Evolutionary conservation across 2,329 filamentous ascomycete genomes (phyloP).

Genomic region (Aspergillus pseudoterreus): DNA sequence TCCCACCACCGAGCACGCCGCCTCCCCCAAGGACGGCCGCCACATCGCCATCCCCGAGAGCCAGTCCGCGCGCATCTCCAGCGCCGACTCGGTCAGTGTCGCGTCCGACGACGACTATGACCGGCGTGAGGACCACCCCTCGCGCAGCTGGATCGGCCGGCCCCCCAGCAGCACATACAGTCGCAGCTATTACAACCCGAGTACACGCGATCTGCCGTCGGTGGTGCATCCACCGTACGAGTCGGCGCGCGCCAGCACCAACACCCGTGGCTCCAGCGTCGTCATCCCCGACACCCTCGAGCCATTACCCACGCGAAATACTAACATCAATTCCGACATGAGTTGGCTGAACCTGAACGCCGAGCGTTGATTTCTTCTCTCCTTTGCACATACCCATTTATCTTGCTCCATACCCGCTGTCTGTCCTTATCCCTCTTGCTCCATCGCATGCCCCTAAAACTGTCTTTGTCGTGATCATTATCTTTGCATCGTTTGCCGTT

Average conservation of each 20-base stretch:
- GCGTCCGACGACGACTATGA: conserved; percentile 33
- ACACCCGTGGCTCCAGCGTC: conserved; percentile 29
- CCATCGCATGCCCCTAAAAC: conserved; percentile 5
- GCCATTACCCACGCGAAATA: conserved; percentile 15
- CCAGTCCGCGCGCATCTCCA: conserved; percentile 43
- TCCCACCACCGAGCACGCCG: conserved; percentile 38
- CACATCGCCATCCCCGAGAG: conserved; percentile 36
- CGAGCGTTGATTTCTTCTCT: conserved; percentile 16
- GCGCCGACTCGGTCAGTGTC: conserved; percentile 38
- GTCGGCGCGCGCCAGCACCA: conserved; percentile 14
- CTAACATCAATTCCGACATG: conserved; percentile 38
- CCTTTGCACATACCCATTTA: background rate
- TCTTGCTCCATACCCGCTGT: background rate
- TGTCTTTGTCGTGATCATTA: background rate
- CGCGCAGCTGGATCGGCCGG: conserved; percentile 30
- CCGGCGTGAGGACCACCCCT: conserved; percentile 18
- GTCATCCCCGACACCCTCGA: conserved; percentile 29
- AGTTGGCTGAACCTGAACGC: conserved; percentile 42
- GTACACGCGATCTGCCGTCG: conserved; percentile 18
- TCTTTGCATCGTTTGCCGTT: conserved; percentile 7
- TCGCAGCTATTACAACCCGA: conserved; percentile 34
- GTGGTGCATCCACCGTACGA: conserved; percentile 11
- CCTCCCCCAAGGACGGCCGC: conserved; percentile 23
- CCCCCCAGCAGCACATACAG: conserved; percentile 42
- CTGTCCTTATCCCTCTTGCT: background rate